phyloP scores from a whole-genome alignment of 2,329 filamentous ascomycete genomes.

The Pyrenophora graminea region DNA sequence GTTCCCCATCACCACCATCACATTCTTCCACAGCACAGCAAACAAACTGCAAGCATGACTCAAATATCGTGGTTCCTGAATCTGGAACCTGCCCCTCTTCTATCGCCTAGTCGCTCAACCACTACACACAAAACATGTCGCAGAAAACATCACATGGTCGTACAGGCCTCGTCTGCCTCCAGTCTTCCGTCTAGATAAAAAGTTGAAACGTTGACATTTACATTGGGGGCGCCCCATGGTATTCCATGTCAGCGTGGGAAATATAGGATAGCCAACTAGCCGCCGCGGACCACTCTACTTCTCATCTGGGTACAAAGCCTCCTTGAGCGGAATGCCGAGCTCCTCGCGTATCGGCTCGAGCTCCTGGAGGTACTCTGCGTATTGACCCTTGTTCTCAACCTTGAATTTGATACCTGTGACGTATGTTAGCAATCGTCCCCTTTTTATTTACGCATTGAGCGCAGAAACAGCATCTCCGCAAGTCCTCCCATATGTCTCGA shows the following conservation, averaged over 20 bases:
- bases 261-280: slow-evolving; percentile 15
- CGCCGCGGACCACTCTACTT: slow-evolving; percentile 30
- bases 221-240: slow-evolving; percentile 23
- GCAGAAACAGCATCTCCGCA: not conserved
- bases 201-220: slow-evolving; percentile 31
- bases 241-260: slow-evolving; percentile 16
- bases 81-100: slow-evolving; percentile 33
- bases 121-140: slow-evolving; percentile 11
- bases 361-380: slow-evolving; percentile 93
- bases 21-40: not conserved
- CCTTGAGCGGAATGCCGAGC: slow-evolving; percentile 87
- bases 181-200: slow-evolving; percentile 25
- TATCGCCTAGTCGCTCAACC: not conserved
- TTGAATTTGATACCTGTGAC: slow-evolving; percentile 90
- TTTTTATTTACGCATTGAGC: slow-evolving; percentile 12
- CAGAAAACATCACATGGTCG: slow-evolving; percentile 34
- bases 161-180: slow-evolving; percentile 28
- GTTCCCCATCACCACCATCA: not conserved
- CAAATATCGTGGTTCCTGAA: slow-evolving; percentile 19
- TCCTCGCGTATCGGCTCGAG: slow-evolving; percentile 92
- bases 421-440: slow-evolving; percentile 30
- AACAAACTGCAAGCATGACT: slow-evolving; percentile 6
- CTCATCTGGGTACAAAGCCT: slow-evolving; percentile 79
- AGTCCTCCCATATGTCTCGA: not conserved
- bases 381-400: slow-evolving; percentile 98